Conservation (phyloP, 2,329 filamentous ascomycete genomes). For the Alternaria sp. region DNA sequence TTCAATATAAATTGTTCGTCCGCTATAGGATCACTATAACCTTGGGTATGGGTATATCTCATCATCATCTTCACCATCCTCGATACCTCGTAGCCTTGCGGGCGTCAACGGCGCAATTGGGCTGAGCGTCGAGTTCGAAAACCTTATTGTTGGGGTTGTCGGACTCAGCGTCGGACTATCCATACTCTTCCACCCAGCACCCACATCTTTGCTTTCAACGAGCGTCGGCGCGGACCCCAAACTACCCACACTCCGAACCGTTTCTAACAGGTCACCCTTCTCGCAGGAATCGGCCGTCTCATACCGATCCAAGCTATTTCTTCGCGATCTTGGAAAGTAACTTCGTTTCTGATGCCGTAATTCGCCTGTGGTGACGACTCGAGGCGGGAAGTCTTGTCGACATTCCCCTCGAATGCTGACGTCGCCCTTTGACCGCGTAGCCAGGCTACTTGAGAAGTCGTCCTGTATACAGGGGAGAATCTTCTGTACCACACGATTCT, state of each 20-base stretch:
- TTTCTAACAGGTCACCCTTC: constrained; percentile 45
- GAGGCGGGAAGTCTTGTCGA: constrained; percentile 30
- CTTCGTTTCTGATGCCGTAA: constrained; percentile 31
- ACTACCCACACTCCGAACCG: constrained; percentile 44
- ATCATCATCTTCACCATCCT: constrained; percentile 32
- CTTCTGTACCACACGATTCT: constrained; percentile 36
- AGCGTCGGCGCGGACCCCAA: constrained; percentile 45
- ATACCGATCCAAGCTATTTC: constrained; percentile 42
- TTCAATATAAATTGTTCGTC: not conserved
- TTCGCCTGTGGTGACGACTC: constrained; percentile 31
- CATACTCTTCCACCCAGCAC: constrained; percentile 33
- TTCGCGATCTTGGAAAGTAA: constrained; percentile 37
- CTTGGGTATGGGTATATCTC: constrained; percentile 39
- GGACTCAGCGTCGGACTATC: constrained; percentile 36
- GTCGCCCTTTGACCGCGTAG: constrained; percentile 27
- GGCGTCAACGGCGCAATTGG: constrained; percentile 43
- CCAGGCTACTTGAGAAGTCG: constrained; percentile 48
- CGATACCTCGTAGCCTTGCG: constrained; percentile 34
- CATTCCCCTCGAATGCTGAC: constrained; percentile 19
- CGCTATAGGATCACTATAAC: constrained; percentile 23
- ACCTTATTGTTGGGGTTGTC: constrained; percentile 31
- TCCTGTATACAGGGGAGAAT: constrained; percentile 47
- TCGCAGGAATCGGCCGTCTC: constrained; percentile 38
- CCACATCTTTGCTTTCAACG: constrained; percentile 36
- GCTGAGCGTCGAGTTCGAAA: constrained; percentile 36